phyloP scores from a whole-genome alignment of 1,139 yeast species.

The Protomyces pachydermus region DNA sequence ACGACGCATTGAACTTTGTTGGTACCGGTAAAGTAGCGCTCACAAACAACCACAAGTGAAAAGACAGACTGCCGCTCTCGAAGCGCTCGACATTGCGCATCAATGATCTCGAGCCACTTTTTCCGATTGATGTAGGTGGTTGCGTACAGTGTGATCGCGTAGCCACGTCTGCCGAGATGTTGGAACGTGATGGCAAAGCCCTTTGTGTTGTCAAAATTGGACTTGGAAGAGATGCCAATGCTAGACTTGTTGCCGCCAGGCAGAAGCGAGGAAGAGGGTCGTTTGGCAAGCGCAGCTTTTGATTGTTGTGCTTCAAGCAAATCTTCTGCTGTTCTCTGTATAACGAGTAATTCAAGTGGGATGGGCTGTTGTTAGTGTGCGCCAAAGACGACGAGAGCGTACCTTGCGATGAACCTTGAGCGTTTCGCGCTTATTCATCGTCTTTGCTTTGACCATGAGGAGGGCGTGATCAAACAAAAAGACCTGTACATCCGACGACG shows the following conservation, averaged over 20 bases:
- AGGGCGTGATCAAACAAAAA: slow-evolving; percentile 85
- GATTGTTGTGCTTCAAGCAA: slow-evolving; percentile 46
- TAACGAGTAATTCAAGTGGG: slow-evolving; percentile 74
- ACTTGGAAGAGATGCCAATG: slow-evolving; percentile 29
- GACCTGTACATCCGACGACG: slow-evolving; percentile 64
- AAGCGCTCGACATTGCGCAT: slow-evolving; percentile 69
- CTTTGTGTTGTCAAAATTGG: slow-evolving; percentile 31
- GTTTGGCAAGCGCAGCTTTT: slow-evolving; percentile 41
- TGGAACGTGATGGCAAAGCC: slow-evolving; percentile 48
- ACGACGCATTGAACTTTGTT: slow-evolving; percentile 87
- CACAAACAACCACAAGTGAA: slow-evolving; percentile 67
- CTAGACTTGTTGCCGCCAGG: slow-evolving; percentile 33
- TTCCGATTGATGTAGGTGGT: slow-evolving; percentile 66
- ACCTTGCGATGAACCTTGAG: slow-evolving; percentile 77
- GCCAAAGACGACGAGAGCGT: slow-evolving; percentile 8
- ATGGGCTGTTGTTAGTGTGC: slow-evolving; percentile 54
- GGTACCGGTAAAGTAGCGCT: slow-evolving; percentile 62
- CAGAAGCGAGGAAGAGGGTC: slow-evolving; percentile 46
- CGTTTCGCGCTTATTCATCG: slow-evolving; percentile 84
- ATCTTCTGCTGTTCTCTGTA: slow-evolving; percentile 68
- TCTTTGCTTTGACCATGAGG: slow-evolving; percentile 76
- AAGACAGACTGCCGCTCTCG: slow-evolving; percentile 73
- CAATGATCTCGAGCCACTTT: slow-evolving; percentile 73
- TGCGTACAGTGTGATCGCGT: slow-evolving; percentile 63
- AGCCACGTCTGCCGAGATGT: slow-evolving; percentile 58